phyloP scores from a whole-genome alignment of 1,284 basidiomycete species.

The Tremellales sp. region DNA sequence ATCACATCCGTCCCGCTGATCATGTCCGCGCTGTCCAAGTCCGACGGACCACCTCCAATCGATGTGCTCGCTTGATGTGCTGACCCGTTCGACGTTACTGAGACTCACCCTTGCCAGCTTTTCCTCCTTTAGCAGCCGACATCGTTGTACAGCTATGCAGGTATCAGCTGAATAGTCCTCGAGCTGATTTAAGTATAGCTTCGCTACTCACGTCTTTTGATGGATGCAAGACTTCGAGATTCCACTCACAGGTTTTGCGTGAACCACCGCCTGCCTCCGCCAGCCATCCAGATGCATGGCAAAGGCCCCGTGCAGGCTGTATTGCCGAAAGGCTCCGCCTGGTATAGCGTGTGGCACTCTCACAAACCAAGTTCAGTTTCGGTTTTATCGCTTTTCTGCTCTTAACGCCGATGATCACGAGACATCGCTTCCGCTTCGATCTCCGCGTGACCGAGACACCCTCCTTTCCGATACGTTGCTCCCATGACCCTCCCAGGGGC shows the following conservation, averaged over 20 bases:
- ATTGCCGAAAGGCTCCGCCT: not conserved
- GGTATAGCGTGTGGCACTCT: not conserved
- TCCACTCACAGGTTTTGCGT: not conserved
- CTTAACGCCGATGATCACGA: not conserved
- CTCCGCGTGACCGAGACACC: no score
- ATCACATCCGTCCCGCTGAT: no score
- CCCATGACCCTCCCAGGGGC: no score
- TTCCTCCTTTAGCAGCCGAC: not conserved
- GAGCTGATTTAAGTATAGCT: not conserved
- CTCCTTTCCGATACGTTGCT: no score
- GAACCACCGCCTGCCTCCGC: not conserved
- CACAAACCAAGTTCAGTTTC: no score
- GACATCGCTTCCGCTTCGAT: not conserved
- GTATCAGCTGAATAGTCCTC: not conserved
- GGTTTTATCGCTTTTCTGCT: not conserved
- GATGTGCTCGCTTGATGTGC: no score
- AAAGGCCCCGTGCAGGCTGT: no score
- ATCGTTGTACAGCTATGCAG: not conserved
- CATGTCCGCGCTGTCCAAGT: no score
- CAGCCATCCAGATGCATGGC: no score
- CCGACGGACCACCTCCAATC: no score
- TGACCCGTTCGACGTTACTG: no score
- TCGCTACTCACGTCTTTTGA: not conserved
- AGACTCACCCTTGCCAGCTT: not conserved
- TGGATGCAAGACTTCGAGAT: not conserved